Evolutionary conservation across 495 filamentous ascomycete genomes (phyloP).

Genomic region (Talaromyces trachyspermus): DNA sequence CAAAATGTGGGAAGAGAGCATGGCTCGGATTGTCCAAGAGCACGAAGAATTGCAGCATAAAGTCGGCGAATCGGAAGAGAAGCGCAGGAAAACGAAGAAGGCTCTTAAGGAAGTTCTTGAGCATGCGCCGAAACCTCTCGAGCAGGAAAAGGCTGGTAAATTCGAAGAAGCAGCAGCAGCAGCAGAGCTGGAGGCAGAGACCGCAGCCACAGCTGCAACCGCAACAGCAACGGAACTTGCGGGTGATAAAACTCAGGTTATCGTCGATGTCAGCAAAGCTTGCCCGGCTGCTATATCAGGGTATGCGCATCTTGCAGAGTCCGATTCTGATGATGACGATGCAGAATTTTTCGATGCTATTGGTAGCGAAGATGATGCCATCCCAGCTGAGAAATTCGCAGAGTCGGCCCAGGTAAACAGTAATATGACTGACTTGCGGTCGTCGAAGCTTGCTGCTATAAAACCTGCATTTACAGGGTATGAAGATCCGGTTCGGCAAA

Average conservation of each 20-base stretch:
- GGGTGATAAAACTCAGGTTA: no score
- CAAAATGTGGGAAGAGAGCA: slow-evolving; percentile 97
- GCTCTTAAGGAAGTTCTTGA: slow-evolving; percentile 83
- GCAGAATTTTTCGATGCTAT: slow-evolving; percentile 99
- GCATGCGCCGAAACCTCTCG: slow-evolving; percentile 35
- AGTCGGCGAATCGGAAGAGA: slow-evolving; percentile 84
- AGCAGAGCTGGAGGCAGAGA: background rate
- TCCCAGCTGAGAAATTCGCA: slow-evolving; percentile 34
- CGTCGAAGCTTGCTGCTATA: slow-evolving; percentile 51
- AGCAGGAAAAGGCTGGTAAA: background rate
- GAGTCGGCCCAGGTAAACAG: slow-evolving; percentile 36
- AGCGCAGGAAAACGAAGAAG: slow-evolving; percentile 80
- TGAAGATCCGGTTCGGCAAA: slow-evolving; percentile 71
- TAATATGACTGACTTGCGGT: slow-evolving; percentile 38
- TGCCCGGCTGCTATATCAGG: slow-evolving; percentile 50
- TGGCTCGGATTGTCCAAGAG: slow-evolving; percentile 86
- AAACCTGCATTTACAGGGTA: slow-evolving; percentile 78
- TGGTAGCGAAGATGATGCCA: slow-evolving; percentile 78
- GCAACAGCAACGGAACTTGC: background rate
- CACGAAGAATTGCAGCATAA: slow-evolving; percentile 83
- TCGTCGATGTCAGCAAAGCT: no score
- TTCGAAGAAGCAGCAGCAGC: background rate
- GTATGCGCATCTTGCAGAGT: slow-evolving; percentile 61
- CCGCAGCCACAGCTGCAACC: slow-evolving; percentile 13
- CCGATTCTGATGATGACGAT: slow-evolving; percentile 76